Evolutionary conservation across 2,329 filamentous ascomycete species (phyloP).

Genomic region (Didymella segeticola): DNA sequence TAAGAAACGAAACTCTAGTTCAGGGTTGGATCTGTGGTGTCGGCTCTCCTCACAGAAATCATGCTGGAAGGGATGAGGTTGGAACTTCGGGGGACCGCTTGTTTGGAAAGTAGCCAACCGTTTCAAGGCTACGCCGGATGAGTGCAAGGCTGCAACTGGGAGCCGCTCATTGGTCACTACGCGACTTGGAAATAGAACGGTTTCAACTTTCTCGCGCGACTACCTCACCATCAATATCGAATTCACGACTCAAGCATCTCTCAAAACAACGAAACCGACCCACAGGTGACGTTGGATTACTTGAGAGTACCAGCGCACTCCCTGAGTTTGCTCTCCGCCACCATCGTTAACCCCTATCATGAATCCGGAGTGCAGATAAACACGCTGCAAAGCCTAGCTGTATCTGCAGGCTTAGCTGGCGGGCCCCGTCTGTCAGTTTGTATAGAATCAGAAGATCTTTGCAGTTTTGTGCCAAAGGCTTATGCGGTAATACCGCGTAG

Average conservation of each 20-base stretch:
- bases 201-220: slow-evolving; percentile 15
- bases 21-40: slow-evolving; percentile 19
- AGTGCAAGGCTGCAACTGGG: neutral
- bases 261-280: slow-evolving; percentile 4
- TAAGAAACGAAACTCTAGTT: neutral
- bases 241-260: slow-evolving; percentile 13
- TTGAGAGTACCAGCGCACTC: neutral
- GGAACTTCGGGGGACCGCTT: neutral
- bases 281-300: neutral
- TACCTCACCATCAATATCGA: slow-evolving; percentile 25
- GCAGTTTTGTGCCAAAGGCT: too few relatives aligned
- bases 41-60: slow-evolving; percentile 35
- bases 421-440: too few relatives aligned
- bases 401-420: too few relatives aligned
- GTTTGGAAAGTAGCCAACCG: slow-evolving; percentile 13
- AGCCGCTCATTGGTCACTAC: slow-evolving; percentile 18
- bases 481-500: neutral
- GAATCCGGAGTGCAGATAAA: too few relatives aligned
- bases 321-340: neutral
- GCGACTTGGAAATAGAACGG: slow-evolving; percentile 29
- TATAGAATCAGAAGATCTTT: too few relatives aligned
- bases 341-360: neutral
- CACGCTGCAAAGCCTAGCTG: too few relatives aligned
- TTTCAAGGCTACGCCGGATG: slow-evolving; percentile 14
- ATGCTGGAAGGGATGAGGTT: slow-evolving; percentile 7